A percentile compares a stretch with the other conserved stretches of the same genome.
phyloP scores from a whole-genome alignment of 2,329 filamentous ascomycete species.

The Leptographium wingfieldii region DNA sequence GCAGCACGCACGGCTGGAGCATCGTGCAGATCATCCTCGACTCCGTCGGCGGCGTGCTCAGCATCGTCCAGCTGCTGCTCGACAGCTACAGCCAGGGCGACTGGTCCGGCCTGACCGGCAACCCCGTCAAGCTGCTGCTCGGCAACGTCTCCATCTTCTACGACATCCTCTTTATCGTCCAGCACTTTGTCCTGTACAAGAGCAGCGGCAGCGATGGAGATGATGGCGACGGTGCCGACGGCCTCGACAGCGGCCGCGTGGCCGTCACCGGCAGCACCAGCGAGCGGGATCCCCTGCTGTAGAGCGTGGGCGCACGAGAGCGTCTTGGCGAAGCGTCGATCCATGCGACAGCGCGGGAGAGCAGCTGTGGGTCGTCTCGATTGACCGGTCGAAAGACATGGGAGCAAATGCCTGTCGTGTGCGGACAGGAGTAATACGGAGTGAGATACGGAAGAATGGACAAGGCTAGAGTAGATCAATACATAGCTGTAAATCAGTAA shows the following conservation, averaged over 20 bases:
- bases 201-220: conserved; percentile 16
- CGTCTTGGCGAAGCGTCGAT: background rate
- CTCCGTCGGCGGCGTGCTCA: conserved; percentile 67
- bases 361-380: no score
- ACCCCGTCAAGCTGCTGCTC: conserved; percentile 79
- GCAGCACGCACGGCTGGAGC: conserved; percentile 78
- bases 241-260: background rate
- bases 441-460: background rate
- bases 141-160: conserved; percentile 79
- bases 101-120: conserved; percentile 84
- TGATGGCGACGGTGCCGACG: background rate
- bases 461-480: background rate
- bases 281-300: conserved; percentile 25
- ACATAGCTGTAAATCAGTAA: background rate
- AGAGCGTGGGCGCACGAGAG: conserved; percentile 10
- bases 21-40: conserved; percentile 79
- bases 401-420: background rate
- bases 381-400: no score
- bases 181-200: conserved; percentile 75
- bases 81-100: conserved; percentile 76
- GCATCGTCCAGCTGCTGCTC: conserved; percentile 67
- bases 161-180: conserved; percentile 72
- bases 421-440: background rate
- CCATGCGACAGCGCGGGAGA: no score
- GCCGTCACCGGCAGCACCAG: background rate